Percentiles rank a stretch among this genome's conserved stretches.
phyloP scores from a whole-genome alignment of 352 stramenopile species.

The Globisporangium canariense region DNA sequence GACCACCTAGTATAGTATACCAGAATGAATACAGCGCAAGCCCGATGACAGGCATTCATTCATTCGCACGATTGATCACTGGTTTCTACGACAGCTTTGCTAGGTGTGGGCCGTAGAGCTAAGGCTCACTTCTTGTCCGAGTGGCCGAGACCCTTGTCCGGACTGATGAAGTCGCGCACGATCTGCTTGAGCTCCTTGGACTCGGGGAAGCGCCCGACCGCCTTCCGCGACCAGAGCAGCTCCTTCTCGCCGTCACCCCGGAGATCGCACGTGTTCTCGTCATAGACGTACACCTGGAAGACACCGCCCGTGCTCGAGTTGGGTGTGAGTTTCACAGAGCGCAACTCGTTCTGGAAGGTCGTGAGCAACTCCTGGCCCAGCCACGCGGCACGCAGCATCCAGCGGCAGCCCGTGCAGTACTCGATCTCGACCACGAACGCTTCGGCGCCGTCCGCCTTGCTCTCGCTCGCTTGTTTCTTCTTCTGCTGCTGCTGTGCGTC shows the following conservation, averaged over 20 bases:
- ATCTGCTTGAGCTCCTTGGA: slow-evolving; percentile 92
- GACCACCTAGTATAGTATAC: background rate
- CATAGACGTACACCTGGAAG: slow-evolving; percentile 65
- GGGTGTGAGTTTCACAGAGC: slow-evolving; percentile 60
- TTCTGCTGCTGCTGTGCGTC: slow-evolving; percentile 2
- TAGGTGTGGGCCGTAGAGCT: background rate
- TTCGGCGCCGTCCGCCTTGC: slow-evolving; percentile 18
- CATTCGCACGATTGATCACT: too few relatives aligned
- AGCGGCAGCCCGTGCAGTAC: slow-evolving; percentile 90
- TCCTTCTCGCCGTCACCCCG: slow-evolving; percentile 34
- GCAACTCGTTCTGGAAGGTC: slow-evolving; percentile 87
- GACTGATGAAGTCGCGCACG: slow-evolving; percentile 85
- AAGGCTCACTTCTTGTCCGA: slow-evolving; percentile 65
- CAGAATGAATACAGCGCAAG: background rate
- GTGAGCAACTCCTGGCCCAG: slow-evolving; percentile 91
- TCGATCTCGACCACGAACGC: slow-evolving; percentile 83
- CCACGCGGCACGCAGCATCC: slow-evolving; percentile 87
- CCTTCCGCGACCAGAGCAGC: slow-evolving; percentile 86
- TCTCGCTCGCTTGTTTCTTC: background rate
- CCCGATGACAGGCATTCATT: too few relatives aligned
- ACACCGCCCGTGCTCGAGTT: slow-evolving; percentile 56
- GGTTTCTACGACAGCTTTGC: background rate
- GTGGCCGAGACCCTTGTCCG: slow-evolving; percentile 81
- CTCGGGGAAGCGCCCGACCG: slow-evolving; percentile 85
- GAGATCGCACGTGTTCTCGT: slow-evolving; percentile 13